Conservation (phyloP, 2,329 filamentous ascomycete genomes). For the Fonsecaea nubica region DNA sequence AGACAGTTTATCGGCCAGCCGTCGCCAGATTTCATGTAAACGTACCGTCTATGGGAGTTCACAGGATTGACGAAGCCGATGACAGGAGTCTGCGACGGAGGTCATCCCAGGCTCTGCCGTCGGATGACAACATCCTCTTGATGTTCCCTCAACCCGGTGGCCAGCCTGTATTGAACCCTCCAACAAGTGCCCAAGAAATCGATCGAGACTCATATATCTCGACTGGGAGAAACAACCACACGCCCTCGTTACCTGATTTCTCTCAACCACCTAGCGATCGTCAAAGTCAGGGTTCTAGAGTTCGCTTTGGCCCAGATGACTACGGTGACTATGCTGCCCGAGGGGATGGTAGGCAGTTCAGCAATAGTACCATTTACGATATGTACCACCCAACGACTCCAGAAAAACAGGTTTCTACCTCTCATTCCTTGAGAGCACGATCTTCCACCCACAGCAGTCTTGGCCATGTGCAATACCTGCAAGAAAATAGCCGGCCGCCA, state of each 20-base stretch:
- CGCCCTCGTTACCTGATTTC: slow-evolving; percentile 14
- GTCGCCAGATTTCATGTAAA: slow-evolving; percentile 6
- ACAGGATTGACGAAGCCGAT: slow-evolving; percentile 28
- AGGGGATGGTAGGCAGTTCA: slow-evolving; percentile 22
- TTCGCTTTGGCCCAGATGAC: slow-evolving; percentile 35
- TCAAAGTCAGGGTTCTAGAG: slow-evolving; percentile 25
- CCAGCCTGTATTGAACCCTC: neutral
- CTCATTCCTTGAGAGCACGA: slow-evolving; percentile 27
- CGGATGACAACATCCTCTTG: slow-evolving; percentile 37
- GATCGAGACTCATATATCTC: slow-evolving; percentile 21
- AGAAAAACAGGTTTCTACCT: slow-evolving; percentile 24
- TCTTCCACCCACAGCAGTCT: slow-evolving; percentile 18
- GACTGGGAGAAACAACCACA: slow-evolving; percentile 17
- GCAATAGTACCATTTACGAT: slow-evolving; percentile 32
- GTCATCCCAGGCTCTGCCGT: slow-evolving; percentile 35
- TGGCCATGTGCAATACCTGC: slow-evolving; percentile 31
- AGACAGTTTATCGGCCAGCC: neutral
- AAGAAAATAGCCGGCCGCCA: slow-evolving; percentile 31
- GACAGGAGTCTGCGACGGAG: slow-evolving; percentile 31
- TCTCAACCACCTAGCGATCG: slow-evolving; percentile 22
- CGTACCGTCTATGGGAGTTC: slow-evolving; percentile 13
- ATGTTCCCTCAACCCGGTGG: slow-evolving; percentile 32
- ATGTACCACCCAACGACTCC: slow-evolving; percentile 28
- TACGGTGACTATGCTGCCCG: slow-evolving; percentile 19
- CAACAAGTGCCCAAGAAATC: slow-evolving; percentile 14